phyloP scores from a whole-genome alignment of 2,329 filamentous ascomycete genomes.

The Oidium heveae region DNA sequence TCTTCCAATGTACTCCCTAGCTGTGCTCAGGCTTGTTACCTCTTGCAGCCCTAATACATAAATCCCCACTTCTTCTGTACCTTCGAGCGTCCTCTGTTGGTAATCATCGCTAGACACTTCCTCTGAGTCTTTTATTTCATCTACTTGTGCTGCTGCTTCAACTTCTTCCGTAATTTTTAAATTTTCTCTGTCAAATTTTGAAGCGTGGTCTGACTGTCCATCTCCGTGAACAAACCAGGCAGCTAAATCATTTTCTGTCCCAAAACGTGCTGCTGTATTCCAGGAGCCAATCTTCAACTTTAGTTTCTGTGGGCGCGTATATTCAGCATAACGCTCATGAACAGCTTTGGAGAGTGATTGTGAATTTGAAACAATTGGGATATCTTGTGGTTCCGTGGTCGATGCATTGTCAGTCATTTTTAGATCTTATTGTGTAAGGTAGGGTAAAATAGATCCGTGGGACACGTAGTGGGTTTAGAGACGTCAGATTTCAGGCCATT shows the following conservation, averaged over 20 bases:
- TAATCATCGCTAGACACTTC: neutral
- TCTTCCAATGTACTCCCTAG: slow-evolving; percentile 48
- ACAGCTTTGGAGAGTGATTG: slow-evolving; percentile 39
- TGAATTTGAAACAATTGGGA: slow-evolving; percentile 17
- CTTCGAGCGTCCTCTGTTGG: slow-evolving; percentile 6
- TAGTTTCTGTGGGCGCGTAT: slow-evolving; percentile 46
- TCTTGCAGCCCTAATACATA: slow-evolving; percentile 86
- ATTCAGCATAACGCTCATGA: slow-evolving; percentile 52
- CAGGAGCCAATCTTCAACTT: slow-evolving; percentile 80
- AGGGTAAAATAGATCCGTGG: too few relatives aligned
- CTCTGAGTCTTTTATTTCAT: neutral
- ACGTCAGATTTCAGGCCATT: too few relatives aligned
- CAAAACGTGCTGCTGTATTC: slow-evolving; percentile 74
- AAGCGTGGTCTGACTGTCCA: neutral
- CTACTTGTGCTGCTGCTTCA: neutral
- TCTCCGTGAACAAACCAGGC: slow-evolving; percentile 52
- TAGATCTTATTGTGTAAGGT: too few relatives aligned
- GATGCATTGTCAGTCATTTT: too few relatives aligned
- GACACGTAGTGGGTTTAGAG: too few relatives aligned
- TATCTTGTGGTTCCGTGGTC: neutral
- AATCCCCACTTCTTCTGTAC: slow-evolving; percentile 50
- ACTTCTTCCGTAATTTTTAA: neutral
- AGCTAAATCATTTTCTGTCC: slow-evolving; percentile 66
- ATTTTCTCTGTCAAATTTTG: neutral
- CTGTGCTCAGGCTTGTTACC: slow-evolving; percentile 61